Percentiles rank a stretch among this genome's conserved stretches.
Evolutionary conservation across 768 basidiomycete species (phyloP).

Genomic region (Gymnopilus junonius): DNA sequence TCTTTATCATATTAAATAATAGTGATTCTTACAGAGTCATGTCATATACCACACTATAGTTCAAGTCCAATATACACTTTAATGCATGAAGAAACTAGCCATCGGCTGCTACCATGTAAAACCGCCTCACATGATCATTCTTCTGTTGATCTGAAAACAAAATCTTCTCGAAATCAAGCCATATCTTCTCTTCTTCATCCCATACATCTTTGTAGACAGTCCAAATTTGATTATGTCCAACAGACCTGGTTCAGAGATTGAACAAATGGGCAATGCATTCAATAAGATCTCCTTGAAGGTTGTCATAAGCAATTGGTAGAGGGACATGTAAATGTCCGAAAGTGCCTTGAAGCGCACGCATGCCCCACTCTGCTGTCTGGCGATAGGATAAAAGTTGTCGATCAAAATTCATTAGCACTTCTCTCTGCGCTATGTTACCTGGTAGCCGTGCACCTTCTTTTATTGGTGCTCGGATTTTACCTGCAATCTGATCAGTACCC

Average conservation of each 20-base stretch:
- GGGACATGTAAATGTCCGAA: conserved; percentile 50
- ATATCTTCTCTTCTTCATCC: conserved; percentile 13
- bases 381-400: conserved; percentile 45
- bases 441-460: conserved; percentile 34
- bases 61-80: conserved; percentile 3
- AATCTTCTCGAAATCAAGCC: conserved; percentile 36
- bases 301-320: conserved; percentile 34
- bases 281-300: conserved; percentile 33
- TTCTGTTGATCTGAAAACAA: conserved; percentile 38
- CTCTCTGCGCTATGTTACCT: conserved; percentile 20
- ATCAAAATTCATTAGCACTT: conserved; percentile 32
- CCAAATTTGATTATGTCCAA: conserved; percentile 47
- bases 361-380: conserved; percentile 60
- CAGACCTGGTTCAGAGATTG: conserved; percentile 35
- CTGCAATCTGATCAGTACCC: conserved; percentile 33
- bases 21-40: conserved; percentile 5
- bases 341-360: conserved; percentile 45
- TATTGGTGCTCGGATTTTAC: conserved; percentile 40
- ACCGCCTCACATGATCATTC: conserved; percentile 38
- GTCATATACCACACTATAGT: not conserved
- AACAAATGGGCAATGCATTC: conserved; percentile 37
- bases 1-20: too few species aligned
- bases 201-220: conserved; percentile 46
- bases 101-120: conserved; percentile 25
- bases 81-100: not conserved